Base-by-base conservation (phyloP, 495 filamentous ascomycete genomes). In the Mytilinidion resinicola region DNA sequence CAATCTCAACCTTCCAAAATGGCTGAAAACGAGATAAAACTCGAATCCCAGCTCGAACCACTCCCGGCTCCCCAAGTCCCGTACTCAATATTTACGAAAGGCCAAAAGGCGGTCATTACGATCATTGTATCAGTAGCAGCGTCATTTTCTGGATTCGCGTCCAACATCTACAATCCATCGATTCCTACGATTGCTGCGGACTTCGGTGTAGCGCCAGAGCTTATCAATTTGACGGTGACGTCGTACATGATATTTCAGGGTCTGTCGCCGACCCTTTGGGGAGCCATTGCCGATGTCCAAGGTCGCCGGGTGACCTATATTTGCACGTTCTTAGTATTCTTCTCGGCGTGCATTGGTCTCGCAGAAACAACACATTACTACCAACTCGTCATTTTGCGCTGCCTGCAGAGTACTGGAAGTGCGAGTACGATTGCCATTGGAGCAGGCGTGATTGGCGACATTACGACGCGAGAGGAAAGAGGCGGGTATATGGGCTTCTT, bases 401-500 rank as follows among this genome's bases (percentile, higher is more conserved):
- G 75, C 37, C 59, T 82, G 4, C 80, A 81, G 60, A 77, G 74
- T 53, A 71, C 74, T 1, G 79, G 79, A 0, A 77, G 76, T 56
- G 76, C 77, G 1, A 77, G 75, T 52, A 81, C 80, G 0, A 78
- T 82, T 44, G 75, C 80, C 1, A 74, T 84, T 38, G 80, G 78
- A 1, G 75, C 76, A 1, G 81, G 79, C 6, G 81, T 84, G 0
- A 77, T 83, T 55, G 78, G 76, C 10, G 80, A 83, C 55, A 77
- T 83, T 52, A 77, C 80, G 0, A 80, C 75, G 0, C 66, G 72
- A 1, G 76, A 69, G 34, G 78, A 82, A 11, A 74, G 81, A 7
- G 80, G 80, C 14, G 75, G 77, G 0, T 80, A 76, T 56, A 79
- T 82, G 74, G 80, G 81, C 1, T 73, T 82, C 14, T 81, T 77